These are phyloP conservation scores for Sporothrix curviconia DNA, from an alignment of 2,329 filamentous ascomycete species.

Conservation along the genomic window DNA sequence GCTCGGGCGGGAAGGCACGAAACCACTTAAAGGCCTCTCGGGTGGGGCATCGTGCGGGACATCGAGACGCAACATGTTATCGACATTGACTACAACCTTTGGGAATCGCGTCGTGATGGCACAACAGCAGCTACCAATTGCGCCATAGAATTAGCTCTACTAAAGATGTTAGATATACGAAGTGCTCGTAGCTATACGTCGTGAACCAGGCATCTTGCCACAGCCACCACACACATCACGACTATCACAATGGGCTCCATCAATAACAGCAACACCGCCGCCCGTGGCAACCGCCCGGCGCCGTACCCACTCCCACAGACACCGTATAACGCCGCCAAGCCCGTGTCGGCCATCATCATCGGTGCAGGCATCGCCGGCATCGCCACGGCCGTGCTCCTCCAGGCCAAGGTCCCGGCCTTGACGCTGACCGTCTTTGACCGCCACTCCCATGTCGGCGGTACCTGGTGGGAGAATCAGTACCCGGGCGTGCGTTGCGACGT, in stretches of 20 bases:
- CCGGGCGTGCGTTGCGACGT: conserved; percentile 21
- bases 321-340: background rate
- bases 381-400: conserved; percentile 16
- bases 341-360: conserved; percentile 24
- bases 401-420: conserved; percentile 18
- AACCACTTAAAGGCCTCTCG: no score
- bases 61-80: no score
- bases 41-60: no score
- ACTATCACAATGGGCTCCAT: background rate
- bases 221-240: background rate
- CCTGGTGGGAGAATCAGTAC: conserved; percentile 46
- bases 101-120: no score
- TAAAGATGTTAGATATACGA: no score
- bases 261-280: background rate
- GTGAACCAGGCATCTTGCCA: no score
- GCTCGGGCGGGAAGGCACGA: no score
- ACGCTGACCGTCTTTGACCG: conserved; percentile 14
- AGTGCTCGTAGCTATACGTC: no score
- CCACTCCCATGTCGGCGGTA: background rate
- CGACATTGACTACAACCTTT: no score
- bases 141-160: no score
- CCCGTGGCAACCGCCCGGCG: background rate
- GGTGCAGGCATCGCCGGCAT: conserved; percentile 47
- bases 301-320: background rate
- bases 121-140: no score